These are phyloP conservation scores for Aphanomyces cochlioides DNA, from an alignment of 352 stramenopile species.

Conservation along the genomic window DNA sequence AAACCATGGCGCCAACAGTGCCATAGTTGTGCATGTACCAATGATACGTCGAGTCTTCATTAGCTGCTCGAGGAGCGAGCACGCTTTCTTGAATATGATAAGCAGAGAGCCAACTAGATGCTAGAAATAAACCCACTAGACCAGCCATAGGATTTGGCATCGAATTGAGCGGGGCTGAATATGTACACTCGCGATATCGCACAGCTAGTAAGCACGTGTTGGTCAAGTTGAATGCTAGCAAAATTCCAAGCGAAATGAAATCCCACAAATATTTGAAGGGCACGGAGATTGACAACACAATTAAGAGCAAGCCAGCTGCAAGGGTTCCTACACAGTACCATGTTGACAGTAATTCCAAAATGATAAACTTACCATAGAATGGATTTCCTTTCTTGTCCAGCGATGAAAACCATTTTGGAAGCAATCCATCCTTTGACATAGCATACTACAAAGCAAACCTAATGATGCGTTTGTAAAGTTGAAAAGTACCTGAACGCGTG, in stretches of 20 bases:
- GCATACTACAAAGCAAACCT: constrained; percentile 59
- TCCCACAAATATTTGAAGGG: constrained; percentile 86
- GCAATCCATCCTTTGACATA: constrained; percentile 91
- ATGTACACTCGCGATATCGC: constrained; percentile 31
- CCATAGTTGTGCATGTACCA: constrained; percentile 56
- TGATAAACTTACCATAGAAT: constrained; percentile 40
- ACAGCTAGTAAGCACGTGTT: constrained; percentile 79
- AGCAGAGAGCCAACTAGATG: constrained; percentile 60
- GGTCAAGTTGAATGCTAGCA: constrained; percentile 88
- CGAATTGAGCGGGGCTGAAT: background rate
- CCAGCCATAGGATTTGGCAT: background rate
- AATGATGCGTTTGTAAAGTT: no score
- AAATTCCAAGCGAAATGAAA: constrained; percentile 87
- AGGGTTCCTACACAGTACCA: constrained; percentile 37
- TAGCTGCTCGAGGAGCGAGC: constrained; percentile 41
- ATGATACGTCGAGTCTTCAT: constrained; percentile 38
- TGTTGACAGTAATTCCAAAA: no score
- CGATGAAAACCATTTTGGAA: constrained; percentile 80
- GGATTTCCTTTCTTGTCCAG: constrained; percentile 71
- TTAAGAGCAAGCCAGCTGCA: constrained; percentile 48
- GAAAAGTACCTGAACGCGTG: constrained; percentile 49
- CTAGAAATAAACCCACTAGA: constrained; percentile 48
- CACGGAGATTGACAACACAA: constrained; percentile 63
- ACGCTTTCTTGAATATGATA: constrained; percentile 56
- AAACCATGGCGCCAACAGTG: constrained; percentile 44